Percentiles rank a stretch among this genome's conserved stretches.
These are phyloP conservation scores for Ogataea trehaloabstinens DNA, from an alignment of 805 yeast species.

Conservation along the genomic window DNA sequence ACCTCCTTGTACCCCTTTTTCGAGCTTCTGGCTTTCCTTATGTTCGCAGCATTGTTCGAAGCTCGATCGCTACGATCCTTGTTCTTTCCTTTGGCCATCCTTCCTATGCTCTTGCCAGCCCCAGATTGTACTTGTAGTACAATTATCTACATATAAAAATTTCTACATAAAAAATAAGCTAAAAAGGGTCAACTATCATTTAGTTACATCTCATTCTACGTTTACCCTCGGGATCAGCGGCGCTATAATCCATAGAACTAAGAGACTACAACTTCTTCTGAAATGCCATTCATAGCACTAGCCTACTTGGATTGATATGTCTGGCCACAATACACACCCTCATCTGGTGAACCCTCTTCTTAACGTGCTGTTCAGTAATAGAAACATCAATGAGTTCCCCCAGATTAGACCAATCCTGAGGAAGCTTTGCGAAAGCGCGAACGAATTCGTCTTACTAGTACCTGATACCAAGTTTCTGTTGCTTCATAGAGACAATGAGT, in stretches of 20 bases:
- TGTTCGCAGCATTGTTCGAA: constrained; percentile 37
- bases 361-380: constrained; percentile 65
- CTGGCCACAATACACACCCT: constrained; percentile 42
- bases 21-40: constrained; percentile 48
- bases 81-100: constrained; percentile 54
- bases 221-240: no score
- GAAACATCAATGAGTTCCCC: constrained; percentile 46
- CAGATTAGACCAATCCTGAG: constrained; percentile 43
- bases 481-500: constrained; percentile 36
- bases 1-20: constrained; percentile 34
- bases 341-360: constrained; percentile 57
- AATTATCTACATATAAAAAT: no score
- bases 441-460: constrained; percentile 57
- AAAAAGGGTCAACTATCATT: no score
- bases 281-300: no score
- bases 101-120: no score
- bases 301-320: background rate
- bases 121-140: no score
- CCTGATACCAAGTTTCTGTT: constrained; percentile 55
- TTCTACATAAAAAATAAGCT: no score
- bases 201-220: no score
- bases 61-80: constrained; percentile 41
- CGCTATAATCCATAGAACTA: no score
- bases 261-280: no score
- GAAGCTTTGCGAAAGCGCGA: constrained; percentile 42